Evolutionary conservation across 2,329 filamentous ascomycete genomes (phyloP).

Genomic region (Phyllosticta citribraziliensis): DNA sequence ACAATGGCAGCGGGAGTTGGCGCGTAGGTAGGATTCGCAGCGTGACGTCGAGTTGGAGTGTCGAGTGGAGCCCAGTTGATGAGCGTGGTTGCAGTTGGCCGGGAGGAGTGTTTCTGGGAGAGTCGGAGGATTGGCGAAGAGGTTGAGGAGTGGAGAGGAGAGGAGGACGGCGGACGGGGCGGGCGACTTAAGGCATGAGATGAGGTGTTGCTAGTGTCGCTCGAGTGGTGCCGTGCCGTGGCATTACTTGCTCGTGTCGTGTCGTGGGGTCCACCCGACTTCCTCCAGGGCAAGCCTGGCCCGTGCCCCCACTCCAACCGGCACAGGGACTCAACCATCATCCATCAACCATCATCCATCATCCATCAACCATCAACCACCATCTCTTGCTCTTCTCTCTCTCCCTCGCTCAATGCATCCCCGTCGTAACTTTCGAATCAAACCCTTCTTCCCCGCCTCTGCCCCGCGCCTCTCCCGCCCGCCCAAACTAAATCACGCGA

Average conservation of each 20-base stretch:
- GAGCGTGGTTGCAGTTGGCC: conserved; percentile 10
- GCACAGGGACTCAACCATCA: too few relatives aligned
- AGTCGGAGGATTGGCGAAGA: conserved; percentile 6
- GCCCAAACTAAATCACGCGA: neutral
- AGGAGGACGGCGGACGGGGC: conserved; percentile 15
- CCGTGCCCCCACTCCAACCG: neutral
- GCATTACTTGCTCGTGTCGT: neutral
- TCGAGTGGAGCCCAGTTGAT: neutral
- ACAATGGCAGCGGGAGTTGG: neutral
- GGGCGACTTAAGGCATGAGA: conserved; percentile 28
- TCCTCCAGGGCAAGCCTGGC: too few relatives aligned
- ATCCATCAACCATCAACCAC: too few relatives aligned
- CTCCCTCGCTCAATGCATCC: neutral
- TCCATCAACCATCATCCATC: too few relatives aligned
- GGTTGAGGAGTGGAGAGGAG: conserved; percentile 8
- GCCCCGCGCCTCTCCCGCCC: neutral
- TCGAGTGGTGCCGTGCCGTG: neutral
- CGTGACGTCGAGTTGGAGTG: neutral
- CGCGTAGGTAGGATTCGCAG: neutral
- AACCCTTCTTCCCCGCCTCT: neutral
- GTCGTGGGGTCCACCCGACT: too few relatives aligned
- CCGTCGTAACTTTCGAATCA: neutral
- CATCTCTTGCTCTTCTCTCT: neutral
- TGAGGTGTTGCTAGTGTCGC: neutral
- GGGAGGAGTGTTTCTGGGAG: conserved; percentile 13